These are phyloP conservation scores for Phytophthora capsici DNA, from an alignment of 352 stramenopile species.

Conservation along the genomic window DNA sequence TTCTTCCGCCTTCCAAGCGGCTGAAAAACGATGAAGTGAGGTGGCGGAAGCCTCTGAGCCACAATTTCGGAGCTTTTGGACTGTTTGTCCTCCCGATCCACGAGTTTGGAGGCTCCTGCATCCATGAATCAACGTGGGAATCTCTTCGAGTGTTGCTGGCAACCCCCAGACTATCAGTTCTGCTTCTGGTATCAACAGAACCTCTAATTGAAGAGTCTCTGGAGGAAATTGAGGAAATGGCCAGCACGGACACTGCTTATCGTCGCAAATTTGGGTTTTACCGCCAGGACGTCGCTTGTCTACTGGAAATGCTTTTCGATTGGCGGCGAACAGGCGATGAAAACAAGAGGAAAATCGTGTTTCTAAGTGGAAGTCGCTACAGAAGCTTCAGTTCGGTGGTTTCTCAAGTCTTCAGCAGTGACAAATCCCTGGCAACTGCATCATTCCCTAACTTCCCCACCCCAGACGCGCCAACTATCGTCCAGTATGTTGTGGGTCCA, in stretches of 20 bases:
- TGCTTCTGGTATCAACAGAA: constrained; percentile 47
- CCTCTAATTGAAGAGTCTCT: constrained; percentile 57
- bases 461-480: background rate
- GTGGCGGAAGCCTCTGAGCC: constrained; percentile 33
- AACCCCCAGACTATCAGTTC: constrained; percentile 35
- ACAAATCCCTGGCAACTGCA: background rate
- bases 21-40: constrained; percentile 11
- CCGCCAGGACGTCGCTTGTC: constrained; percentile 35
- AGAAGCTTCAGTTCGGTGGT: constrained; percentile 54
- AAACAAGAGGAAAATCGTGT: constrained; percentile 32
- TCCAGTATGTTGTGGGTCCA: constrained; percentile 42
- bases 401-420: constrained; percentile 28
- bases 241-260: constrained; percentile 38
- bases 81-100: constrained; percentile 55
- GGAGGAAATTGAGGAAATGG: constrained; percentile 54
- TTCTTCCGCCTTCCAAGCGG: constrained; percentile 61
- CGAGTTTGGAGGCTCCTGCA: constrained; percentile 14
- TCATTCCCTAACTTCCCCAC: background rate
- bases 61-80: constrained; percentile 52
- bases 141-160: constrained; percentile 41
- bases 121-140: constrained; percentile 37
- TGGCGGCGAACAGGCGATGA: constrained; percentile 37
- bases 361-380: constrained; percentile 41
- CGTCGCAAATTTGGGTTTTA: constrained; percentile 55
- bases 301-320: constrained; percentile 48